Base-by-base conservation (phyloP, 2,329 filamentous ascomycete genomes). In the Fusarium aywerte region DNA sequence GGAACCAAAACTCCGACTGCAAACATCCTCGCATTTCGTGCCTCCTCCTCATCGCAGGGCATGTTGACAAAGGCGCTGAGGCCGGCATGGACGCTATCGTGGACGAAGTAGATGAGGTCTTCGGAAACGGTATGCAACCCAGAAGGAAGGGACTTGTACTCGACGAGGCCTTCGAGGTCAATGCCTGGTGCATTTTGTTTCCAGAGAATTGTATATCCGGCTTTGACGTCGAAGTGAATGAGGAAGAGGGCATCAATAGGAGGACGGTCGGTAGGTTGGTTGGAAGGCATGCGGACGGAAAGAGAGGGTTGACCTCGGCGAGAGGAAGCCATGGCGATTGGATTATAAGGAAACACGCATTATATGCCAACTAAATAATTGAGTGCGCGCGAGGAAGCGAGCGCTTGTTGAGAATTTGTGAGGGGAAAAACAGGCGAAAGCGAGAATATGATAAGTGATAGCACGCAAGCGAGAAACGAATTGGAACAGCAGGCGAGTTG, bases 101-200 rank as follows among this genome's bases (percentile, higher is more conserved):
- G 93, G 40, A 97, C 89, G 77, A 98, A 99, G 82, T 98, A 99
- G 74, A 93, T 92, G 50, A 98, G 83, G 78, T 99, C 96, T 69
- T 94, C 89, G 31, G 90, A 84, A 20, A 98, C 92, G 58, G 92
- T 91, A 80, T 99, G 96, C 48, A 97, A 80, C 23, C 96, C 96
- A 0, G 95, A 98, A 4, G 96, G 96, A 44, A 99, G 85, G 64
- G 93, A 96, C 80, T 97, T 98, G 85, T 93, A 99, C 80, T 99
- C 96, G 74, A 97, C 93, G 23, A 91, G 89, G 55, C 93, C 93
- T 71, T 97, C 92, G 47, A 98, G 86, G 78, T 87, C 84, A 80
- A 95, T 85, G 47, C 87, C 89, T 15, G 88, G 83, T 2, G 88
- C 80, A 13, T 90, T 87, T 69, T 87, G 89, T 78, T 96, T 93